Conservation (phyloP, 192 early-diverging fungal species). For the Lunasporangiospora selenospora region DNA sequence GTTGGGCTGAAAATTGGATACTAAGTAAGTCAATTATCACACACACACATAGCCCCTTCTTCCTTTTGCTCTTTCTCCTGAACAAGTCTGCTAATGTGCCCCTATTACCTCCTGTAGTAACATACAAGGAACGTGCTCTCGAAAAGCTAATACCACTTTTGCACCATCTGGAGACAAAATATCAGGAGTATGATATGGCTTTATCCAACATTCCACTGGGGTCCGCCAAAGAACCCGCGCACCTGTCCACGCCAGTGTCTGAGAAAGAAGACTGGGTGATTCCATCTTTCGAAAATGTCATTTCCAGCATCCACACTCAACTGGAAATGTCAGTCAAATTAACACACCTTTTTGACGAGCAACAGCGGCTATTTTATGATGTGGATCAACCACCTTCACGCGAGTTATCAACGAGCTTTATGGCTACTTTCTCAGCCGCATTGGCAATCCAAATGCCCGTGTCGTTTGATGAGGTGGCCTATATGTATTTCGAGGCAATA, state of each 20-base stretch:
- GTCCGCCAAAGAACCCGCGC: no score
- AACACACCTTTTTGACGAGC: constrained; percentile 19
- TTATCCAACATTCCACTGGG: no score
- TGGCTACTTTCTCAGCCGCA: constrained; percentile 22
- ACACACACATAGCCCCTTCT: no score
- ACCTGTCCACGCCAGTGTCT: no score
- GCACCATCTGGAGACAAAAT: no score
- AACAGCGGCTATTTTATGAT: not conserved
- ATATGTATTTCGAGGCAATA: constrained; percentile 27
- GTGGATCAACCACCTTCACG: constrained; percentile 8
- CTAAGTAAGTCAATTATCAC: constrained; percentile 8
- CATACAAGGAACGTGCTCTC: no score
- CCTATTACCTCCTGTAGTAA: no score
- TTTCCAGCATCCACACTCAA: constrained; percentile 11
- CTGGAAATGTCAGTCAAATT: constrained; percentile 5
- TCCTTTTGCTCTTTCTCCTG: no score
- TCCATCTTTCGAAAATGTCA: constrained; percentile 14
- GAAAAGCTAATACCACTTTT: constrained; percentile 22
- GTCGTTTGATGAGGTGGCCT: constrained; percentile 29
- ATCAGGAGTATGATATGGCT: no score
- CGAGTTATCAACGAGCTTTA: constrained; percentile 14
- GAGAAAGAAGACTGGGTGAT: constrained; percentile 19
- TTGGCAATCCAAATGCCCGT: constrained; percentile 20
- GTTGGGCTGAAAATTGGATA: constrained; percentile 25
- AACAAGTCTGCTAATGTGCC: no score